phyloP scores from a whole-genome alignment of 768 basidiomycete genomes.

The Megacollybia marginata region DNA sequence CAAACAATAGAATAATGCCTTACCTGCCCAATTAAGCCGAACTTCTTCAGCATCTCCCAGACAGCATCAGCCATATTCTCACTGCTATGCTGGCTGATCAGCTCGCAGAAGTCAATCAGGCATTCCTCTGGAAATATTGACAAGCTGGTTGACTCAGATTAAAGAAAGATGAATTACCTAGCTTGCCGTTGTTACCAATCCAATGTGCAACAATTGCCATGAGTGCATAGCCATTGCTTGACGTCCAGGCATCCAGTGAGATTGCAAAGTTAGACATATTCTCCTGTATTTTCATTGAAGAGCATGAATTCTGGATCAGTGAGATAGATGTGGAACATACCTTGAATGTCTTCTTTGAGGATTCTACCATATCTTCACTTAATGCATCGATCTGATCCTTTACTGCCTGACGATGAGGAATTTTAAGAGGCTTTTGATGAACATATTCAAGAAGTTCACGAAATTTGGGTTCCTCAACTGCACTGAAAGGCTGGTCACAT shows the following conservation, averaged over 20 bases:
- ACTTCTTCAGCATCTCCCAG: constrained; percentile 12
- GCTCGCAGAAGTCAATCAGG: constrained; percentile 20
- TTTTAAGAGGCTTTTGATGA: too few species aligned
- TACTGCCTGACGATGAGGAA: too few species aligned
- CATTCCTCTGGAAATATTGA: constrained; percentile 14
- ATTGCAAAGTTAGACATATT: too few species aligned
- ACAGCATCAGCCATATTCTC: constrained; percentile 19
- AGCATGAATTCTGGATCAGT: too few species aligned
- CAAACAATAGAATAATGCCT: constrained; percentile 3
- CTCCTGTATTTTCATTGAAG: too few species aligned
- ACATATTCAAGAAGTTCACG: too few species aligned
- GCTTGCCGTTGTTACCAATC: constrained; percentile 15
- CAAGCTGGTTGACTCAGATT: not conserved
- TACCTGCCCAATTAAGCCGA: constrained; percentile 9
- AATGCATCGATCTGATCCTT: too few species aligned
- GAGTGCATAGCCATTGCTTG: constrained; percentile 21
- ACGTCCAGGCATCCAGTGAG: constrained; percentile 23
- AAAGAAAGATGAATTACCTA: constrained; percentile 8
- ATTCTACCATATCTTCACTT: too few species aligned
- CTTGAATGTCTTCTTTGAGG: too few species aligned
- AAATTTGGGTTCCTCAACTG: too few species aligned
- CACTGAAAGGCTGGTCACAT: too few species aligned
- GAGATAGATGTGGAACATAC: too few species aligned
- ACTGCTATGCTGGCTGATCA: constrained; percentile 18
- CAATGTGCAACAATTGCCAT: constrained; percentile 22